Percentiles rank a stretch among this genome's conserved stretches.
phyloP scores from a whole-genome alignment of 305 asterid species.

The Fraxinus xanthoxyloides region DNA sequence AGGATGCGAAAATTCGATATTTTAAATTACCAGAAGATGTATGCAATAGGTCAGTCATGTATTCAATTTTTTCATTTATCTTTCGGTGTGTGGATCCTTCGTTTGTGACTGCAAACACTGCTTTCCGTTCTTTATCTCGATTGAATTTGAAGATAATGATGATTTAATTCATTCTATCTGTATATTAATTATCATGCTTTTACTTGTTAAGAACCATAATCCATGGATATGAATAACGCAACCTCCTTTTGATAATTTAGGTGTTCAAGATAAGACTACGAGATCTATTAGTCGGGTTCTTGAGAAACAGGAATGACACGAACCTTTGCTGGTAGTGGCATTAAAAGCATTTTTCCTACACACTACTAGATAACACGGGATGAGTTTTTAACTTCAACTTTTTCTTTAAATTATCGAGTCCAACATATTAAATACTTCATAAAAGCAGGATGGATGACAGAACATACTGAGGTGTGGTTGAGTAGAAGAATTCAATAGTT shows the following conservation, averaged over 20 bases:
- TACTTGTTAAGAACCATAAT: background rate
- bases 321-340: slow-evolving; percentile 21
- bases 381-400: background rate
- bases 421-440: background rate
- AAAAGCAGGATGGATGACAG: background rate
- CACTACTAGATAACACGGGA: background rate
- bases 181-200: background rate
- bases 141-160: background rate
- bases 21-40: slow-evolving; percentile 96
- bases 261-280: slow-evolving; percentile 22
- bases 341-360: slow-evolving; percentile 12
- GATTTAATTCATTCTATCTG: background rate
- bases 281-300: slow-evolving; percentile 26
- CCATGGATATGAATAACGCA: background rate
- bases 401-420: background rate
- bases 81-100: background rate
- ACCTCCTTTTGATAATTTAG: slow-evolving; percentile 21
- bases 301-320: slow-evolving; percentile 5
- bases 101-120: background rate
- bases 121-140: background rate
- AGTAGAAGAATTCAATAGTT: slow-evolving; percentile 6
- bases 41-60: slow-evolving; percentile 74
- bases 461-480: slow-evolving; percentile 12
- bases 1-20: slow-evolving; percentile 87
- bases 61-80: background rate